Evolutionary conservation across 2,329 filamentous ascomycete genomes (phyloP).

Genomic region (Diaporthe velutina): DNA sequence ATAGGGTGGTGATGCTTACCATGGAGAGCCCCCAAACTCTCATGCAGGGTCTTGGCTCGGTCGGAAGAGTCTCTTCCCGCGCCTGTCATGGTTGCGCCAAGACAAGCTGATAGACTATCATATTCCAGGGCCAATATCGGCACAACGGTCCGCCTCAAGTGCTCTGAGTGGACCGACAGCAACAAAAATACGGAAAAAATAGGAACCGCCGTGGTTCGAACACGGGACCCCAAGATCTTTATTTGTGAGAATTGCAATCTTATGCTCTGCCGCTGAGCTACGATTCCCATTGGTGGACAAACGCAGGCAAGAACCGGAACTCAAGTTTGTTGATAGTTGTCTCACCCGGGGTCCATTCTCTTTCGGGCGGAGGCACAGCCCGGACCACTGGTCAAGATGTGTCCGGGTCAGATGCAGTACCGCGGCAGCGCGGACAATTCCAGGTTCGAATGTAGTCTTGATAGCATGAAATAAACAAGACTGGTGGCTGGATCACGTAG

Average conservation of each 20-base stretch:
- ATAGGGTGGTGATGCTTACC: background rate
- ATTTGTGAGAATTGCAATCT: background rate
- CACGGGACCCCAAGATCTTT: constrained; percentile 13
- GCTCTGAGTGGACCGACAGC: background rate
- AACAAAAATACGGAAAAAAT: background rate
- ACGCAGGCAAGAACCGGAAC: background rate
- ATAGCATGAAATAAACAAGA: too few species aligned
- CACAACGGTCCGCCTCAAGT: too few species aligned
- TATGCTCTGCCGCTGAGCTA: background rate
- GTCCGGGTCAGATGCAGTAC: too few species aligned
- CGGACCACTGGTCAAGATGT: too few species aligned
- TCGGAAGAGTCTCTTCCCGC: constrained; percentile 1
- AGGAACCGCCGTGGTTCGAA: background rate
- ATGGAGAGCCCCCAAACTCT: background rate
- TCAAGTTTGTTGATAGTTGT: too few species aligned
- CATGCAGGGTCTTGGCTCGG: background rate
- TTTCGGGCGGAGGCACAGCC: too few species aligned
- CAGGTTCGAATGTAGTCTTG: too few species aligned
- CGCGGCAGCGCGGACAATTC: too few species aligned
- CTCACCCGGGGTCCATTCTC: too few species aligned
- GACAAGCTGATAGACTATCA: background rate
- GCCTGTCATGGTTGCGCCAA: too few species aligned
- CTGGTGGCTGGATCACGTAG: too few species aligned
- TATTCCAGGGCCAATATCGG: too few species aligned
- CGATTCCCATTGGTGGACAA: background rate